Percentiles rank a stretch among this genome's conserved stretches.
These are phyloP conservation scores for Rosellinia necatrix DNA, from an alignment of 2,329 filamentous ascomycete genomes.

Conservation along the genomic window DNA sequence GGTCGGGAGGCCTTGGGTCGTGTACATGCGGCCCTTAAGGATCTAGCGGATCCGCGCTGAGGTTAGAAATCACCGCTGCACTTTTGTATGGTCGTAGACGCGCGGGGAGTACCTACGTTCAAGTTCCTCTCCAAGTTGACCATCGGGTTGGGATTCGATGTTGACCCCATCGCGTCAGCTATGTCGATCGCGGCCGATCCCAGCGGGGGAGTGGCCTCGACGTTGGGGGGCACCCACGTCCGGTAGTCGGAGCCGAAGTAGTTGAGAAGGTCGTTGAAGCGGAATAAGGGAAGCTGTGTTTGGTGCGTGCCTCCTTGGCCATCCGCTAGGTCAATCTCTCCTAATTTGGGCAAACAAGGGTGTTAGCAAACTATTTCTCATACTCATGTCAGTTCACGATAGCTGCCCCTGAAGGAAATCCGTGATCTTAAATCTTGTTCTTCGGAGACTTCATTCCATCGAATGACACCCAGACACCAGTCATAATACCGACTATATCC, in stretches of 20 bases:
- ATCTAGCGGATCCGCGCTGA: not conserved
- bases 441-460: too few relatives aligned
- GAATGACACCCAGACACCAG: too few relatives aligned
- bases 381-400: too few relatives aligned
- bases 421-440: too few relatives aligned
- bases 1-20: not conserved
- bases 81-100: too few relatives aligned
- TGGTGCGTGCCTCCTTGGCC: not conserved
- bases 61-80: not conserved
- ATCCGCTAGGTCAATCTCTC: not conserved
- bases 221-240: not conserved
- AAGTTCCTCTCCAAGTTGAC: not conserved
- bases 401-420: too few relatives aligned
- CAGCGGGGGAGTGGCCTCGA: not conserved
- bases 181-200: not conserved
- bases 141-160: not conserved
- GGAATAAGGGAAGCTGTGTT: not conserved
- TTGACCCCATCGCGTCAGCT: not conserved
- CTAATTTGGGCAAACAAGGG: not conserved
- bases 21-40: not conserved
- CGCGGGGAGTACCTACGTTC: too few relatives aligned
- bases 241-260: conserved; percentile 1
- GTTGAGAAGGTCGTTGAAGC: not conserved
- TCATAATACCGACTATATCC: too few relatives aligned
- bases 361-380: not conserved